Evolutionary conservation across 2,329 filamentous ascomycete genomes (phyloP).

Genomic region (Dryadomyces quercus-mongolicae): DNA sequence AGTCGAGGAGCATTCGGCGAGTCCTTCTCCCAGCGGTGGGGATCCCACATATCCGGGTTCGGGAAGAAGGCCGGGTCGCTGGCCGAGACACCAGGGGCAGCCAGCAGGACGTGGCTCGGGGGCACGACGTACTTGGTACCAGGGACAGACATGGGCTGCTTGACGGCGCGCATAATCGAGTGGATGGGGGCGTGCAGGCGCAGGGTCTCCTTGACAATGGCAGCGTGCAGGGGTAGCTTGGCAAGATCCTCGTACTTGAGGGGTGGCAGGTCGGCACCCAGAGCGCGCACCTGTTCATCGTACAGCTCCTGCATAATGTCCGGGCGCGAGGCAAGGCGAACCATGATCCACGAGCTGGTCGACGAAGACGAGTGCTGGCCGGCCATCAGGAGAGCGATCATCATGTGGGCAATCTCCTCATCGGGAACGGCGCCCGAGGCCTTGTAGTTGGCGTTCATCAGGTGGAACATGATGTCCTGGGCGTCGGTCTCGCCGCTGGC

Average conservation of each 20-base stretch:
- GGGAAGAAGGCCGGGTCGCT: slow-evolving; percentile 67
- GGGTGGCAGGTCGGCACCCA: slow-evolving; percentile 63
- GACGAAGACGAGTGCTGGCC: slow-evolving; percentile 73
- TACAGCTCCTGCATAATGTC: slow-evolving; percentile 60
- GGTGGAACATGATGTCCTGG: slow-evolving; percentile 65
- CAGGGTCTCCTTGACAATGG: slow-evolving; percentile 84
- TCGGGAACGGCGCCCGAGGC: slow-evolving; percentile 57
- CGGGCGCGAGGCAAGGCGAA: slow-evolving; percentile 59
- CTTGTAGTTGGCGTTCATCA: slow-evolving; percentile 70
- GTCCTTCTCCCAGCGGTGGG: slow-evolving; percentile 74
- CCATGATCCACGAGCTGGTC: slow-evolving; percentile 65
- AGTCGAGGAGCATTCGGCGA: slow-evolving; percentile 41
- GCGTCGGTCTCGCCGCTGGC: slow-evolving; percentile 31
- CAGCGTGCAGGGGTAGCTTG: slow-evolving; percentile 68
- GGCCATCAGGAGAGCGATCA: slow-evolving; percentile 78
- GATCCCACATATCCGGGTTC: slow-evolving; percentile 73
- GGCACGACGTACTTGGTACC: slow-evolving; percentile 77
- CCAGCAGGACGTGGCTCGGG: slow-evolving; percentile 66
- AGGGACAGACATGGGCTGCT: slow-evolving; percentile 71
- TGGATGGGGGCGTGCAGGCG: slow-evolving; percentile 88
- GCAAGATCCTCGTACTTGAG: slow-evolving; percentile 68
- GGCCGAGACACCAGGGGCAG: slow-evolving; percentile 73
- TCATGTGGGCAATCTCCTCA: slow-evolving; percentile 69
- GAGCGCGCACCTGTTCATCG: slow-evolving; percentile 60
- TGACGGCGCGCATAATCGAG: slow-evolving; percentile 88